phyloP scores from a whole-genome alignment of 805 yeast species.

The Candida broadrunensis region DNA sequence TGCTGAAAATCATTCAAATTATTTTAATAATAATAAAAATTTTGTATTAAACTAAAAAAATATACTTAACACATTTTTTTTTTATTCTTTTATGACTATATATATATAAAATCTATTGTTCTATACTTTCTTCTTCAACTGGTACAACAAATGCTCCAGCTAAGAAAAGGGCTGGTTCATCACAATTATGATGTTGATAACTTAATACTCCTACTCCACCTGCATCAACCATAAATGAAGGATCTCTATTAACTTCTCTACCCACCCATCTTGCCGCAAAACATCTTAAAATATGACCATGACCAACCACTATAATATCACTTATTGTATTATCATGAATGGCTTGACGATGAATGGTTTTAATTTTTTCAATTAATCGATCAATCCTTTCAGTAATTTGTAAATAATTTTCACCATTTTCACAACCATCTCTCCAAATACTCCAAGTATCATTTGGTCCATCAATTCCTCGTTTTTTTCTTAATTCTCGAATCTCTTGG shows the following conservation, averaged over 20 bases:
- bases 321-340: slow-evolving; percentile 50
- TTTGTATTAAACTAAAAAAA: neutral
- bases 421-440: slow-evolving; percentile 93
- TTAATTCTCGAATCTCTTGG: slow-evolving; percentile 57
- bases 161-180: slow-evolving; percentile 83
- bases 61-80: neutral
- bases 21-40: neutral
- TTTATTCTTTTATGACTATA: slow-evolving; percentile 1
- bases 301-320: slow-evolving; percentile 83
- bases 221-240: slow-evolving; percentile 84
- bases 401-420: slow-evolving; percentile 72
- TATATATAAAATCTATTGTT: too few species aligned
- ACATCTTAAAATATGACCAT: slow-evolving; percentile 89
- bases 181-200: slow-evolving; percentile 78
- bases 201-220: slow-evolving; percentile 93
- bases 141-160: slow-evolving; percentile 84
- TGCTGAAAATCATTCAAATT: slow-evolving; percentile 7
- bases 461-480: slow-evolving; percentile 55
- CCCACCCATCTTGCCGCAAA: slow-evolving; percentile 88
- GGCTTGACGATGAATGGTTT: slow-evolving; percentile 54
- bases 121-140: slow-evolving; percentile 49
- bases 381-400: slow-evolving; percentile 75
- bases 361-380: slow-evolving; percentile 61
- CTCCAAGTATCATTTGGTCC: slow-evolving; percentile 53
- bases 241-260: slow-evolving; percentile 57